These are phyloP conservation scores for Aureobasidium melanogenum DNA, from an alignment of 2,329 filamentous ascomycete genomes.

Conservation along the genomic window DNA sequence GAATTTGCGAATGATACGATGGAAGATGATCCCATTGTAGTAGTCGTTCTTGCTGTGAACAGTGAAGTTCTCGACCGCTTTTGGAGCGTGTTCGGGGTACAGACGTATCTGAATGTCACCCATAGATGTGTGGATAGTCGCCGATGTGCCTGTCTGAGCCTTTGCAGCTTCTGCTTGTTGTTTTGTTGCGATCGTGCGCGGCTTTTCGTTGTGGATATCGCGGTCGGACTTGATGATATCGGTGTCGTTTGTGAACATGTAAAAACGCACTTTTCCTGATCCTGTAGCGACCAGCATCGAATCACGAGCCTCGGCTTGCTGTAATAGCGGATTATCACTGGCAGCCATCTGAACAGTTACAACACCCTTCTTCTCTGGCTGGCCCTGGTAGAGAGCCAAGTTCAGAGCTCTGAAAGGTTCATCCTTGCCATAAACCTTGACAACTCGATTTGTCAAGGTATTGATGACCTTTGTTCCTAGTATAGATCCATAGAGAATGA, in stretches of 20 bases:
- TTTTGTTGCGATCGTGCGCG: constrained; percentile 49
- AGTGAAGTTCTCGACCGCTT: constrained; percentile 94
- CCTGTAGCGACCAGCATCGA: constrained; percentile 81
- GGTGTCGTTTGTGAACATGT: constrained; percentile 92
- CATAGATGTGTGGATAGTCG: constrained; percentile 82
- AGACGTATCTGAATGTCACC: constrained; percentile 91
- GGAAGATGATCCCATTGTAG: constrained; percentile 97
- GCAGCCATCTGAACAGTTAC: constrained; percentile 97
- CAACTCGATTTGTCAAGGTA: constrained; percentile 84
- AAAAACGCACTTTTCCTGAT: constrained; percentile 83
- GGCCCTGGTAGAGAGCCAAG: constrained; percentile 83
- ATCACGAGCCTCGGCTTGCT: constrained; percentile 84
- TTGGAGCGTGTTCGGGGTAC: constrained; percentile 87
- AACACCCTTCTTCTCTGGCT: constrained; percentile 86
- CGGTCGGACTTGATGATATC: constrained; percentile 74
- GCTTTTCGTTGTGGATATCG: constrained; percentile 93
- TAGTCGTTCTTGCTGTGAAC: constrained; percentile 84
- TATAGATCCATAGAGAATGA: constrained; percentile 88
- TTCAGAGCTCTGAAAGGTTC: constrained; percentile 80
- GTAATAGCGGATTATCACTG: constrained; percentile 81
- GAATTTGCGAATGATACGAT: constrained; percentile 93
- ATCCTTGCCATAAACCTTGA: constrained; percentile 83
- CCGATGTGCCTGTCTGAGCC: constrained; percentile 65
- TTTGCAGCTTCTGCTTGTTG: constrained; percentile 45
- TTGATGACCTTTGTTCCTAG: constrained; percentile 92